Percentiles rank a stretch among this genome's conserved stretches.
phyloP scores from a whole-genome alignment of 2,329 filamentous ascomycete species.

The Beauveria brongniartii region DNA sequence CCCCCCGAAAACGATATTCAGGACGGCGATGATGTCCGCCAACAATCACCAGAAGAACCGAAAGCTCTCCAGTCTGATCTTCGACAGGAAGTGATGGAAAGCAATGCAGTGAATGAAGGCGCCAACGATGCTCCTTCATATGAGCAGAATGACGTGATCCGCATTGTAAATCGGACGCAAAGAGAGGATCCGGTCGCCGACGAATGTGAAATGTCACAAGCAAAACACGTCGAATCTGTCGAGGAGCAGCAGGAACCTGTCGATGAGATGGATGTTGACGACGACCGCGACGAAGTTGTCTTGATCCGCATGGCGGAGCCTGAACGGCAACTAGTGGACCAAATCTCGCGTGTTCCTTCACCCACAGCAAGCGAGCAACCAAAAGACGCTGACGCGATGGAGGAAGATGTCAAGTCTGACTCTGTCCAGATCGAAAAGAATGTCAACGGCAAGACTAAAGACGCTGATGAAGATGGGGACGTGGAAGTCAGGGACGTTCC shows the following conservation, averaged over 20 bases:
- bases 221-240: not conserved
- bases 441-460: not conserved
- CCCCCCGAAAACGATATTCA: not conserved
- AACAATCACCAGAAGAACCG: not conserved
- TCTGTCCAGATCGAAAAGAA: not conserved
- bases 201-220: no score
- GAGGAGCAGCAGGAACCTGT: not conserved
- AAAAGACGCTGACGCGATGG: not conserved
- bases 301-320: not conserved
- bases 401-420: not conserved
- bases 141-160: not conserved
- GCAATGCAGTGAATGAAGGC: not conserved
- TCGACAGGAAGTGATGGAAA: not conserved
- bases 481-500: not conserved
- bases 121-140: slow-evolving; percentile 3
- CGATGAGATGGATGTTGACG: slow-evolving; percentile 6
- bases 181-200: not conserved
- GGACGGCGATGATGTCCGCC: not conserved
- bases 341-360: not conserved
- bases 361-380: not conserved
- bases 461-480: not conserved
- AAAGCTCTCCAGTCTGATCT: not conserved
- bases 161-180: not conserved
- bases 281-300: not conserved
- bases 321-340: not conserved